Base-by-base conservation (phyloP, 345 rosid genomes). In the Salix dunnii region DNA sequence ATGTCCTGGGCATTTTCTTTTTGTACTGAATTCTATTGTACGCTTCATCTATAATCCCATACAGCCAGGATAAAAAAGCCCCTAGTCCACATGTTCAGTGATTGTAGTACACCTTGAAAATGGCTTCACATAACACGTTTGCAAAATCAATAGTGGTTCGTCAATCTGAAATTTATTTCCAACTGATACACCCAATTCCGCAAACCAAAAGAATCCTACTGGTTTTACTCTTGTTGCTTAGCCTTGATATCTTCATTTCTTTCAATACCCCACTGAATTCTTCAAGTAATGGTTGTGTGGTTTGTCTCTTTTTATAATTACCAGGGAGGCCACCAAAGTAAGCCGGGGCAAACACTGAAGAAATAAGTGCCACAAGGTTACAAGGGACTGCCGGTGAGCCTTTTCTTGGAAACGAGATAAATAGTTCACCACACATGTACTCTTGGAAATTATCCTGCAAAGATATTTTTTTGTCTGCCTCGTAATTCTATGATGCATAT, bases 301-400 rank as follows among this genome's bases (percentile, higher is more conserved):
- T 53, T 38, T 46, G 53, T 53, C 9, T 43, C 72, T 25, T 46
- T 79, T 9, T 21, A 69, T 18, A 40, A 64, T 80, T 58, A 61
- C 9, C 81, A 89, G 91, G 90, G 85, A 76, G 85, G 84, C 67
- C 90, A 84, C 67, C 90, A 84, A 76, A 71, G 72, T 76, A 91
- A 87, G 86, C 78, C 76, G 68, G 86, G 83, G 68, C 82, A 66
- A 48, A 74, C 82, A 43, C 77, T 84, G 17, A 91, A 76, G 81
- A 85, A 80, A 83, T 77, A 51, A 80, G 68, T 62, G 78, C 87
- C 30, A 46, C 74, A 31, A 85, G 78, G 73, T 62, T 73, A 25
- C 81, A 31, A 74, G 86, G 78, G 14, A 61, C 72, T 43, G 71
- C 82, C 18, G 80, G 74, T 55, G 86, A 81, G 74, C 79, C 72